A percentile compares a stretch with the other conserved stretches of the same genome.
Conservation (phyloP, 1,284 basidiomycete genomes). For the Ustilago cynodontis region DNA sequence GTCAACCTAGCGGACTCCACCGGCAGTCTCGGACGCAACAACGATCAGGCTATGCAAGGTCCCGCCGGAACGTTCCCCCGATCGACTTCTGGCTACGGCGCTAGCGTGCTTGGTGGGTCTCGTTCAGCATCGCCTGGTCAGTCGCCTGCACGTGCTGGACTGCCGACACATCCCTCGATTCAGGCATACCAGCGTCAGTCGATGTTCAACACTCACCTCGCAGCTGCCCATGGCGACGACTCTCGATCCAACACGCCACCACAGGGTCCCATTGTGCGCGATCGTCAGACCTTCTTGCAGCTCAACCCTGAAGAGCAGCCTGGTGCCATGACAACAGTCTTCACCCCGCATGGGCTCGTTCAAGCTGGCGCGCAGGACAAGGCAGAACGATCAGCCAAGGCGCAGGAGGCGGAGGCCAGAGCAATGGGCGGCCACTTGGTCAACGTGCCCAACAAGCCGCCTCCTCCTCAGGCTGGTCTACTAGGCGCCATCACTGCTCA, state of each 20-base stretch:
- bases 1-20: conserved; percentile 37
- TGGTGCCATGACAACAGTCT: conserved; percentile 73
- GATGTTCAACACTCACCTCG: conserved; percentile 59
- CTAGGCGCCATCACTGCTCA: conserved; percentile 95
- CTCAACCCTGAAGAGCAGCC: conserved; percentile 64
- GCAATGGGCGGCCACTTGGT: conserved; percentile 89
- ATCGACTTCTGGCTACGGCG: conserved; percentile 37
- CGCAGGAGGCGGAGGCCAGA: conserved; percentile 90
- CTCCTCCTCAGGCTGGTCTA: conserved; percentile 92
- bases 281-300: conserved; percentile 64
- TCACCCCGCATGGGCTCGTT: conserved; percentile 91
- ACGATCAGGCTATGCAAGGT: conserved; percentile 15
- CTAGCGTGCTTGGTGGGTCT: conserved; percentile 21
- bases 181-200: conserved; percentile 52
- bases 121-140: conserved; percentile 40
- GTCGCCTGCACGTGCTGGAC: conserved; percentile 27
- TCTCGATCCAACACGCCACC: conserved; percentile 54
- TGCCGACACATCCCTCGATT: conserved; percentile 40
- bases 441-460: conserved; percentile 92
- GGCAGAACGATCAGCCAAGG: conserved; percentile 92
- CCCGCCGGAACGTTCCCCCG: conserved; percentile 23
- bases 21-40: conserved; percentile 34
- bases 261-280: conserved; percentile 35
- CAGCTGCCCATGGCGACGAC: conserved; percentile 53
- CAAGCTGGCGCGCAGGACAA: conserved; percentile 95